A percentile compares a stretch with the other conserved stretches of the same genome.
Evolutionary conservation across 768 basidiomycete genomes (phyloP).

Genomic region (Lactarius vividus): DNA sequence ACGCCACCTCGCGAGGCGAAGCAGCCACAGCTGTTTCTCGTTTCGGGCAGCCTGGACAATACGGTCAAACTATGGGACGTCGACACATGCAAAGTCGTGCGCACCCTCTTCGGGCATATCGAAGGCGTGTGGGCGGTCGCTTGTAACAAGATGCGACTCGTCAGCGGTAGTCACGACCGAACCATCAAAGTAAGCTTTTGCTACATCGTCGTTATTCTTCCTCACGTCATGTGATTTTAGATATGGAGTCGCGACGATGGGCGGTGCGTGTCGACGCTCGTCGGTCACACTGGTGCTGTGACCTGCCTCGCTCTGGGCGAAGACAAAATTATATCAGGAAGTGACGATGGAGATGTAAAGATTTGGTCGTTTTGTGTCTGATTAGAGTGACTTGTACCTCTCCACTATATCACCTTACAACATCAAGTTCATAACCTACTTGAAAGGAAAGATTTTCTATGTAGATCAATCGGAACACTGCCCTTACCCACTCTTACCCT

Average conservation of each 20-base stretch:
- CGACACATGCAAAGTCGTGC: constrained; percentile 69
- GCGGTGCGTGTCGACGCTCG: constrained; percentile 81
- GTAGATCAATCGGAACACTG: too few relatives aligned
- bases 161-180: constrained; percentile 91
- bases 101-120: constrained; percentile 94
- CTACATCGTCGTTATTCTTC: constrained; percentile 5
- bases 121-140: constrained; percentile 98
- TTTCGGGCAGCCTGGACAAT: constrained; percentile 91
- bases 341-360: constrained; percentile 85
- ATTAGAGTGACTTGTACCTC: not conserved
- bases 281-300: constrained; percentile 93
- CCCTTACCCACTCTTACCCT: too few relatives aligned
- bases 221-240: constrained; percentile 38
- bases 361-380: constrained; percentile 54
- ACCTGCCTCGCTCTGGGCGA: constrained; percentile 88
- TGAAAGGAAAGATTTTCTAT: too few relatives aligned
- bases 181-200: constrained; percentile 81
- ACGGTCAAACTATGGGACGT: constrained; percentile 97
- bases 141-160: constrained; percentile 85
- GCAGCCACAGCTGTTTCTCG: constrained; percentile 56
- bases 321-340: constrained; percentile 95
- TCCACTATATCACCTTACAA: not conserved
- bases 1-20: constrained; percentile 11
- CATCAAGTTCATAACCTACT: too few relatives aligned
- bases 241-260: constrained; percentile 94